phyloP scores from a whole-genome alignment of 2,329 filamentous ascomycete species.

The Aspergillus tubingensis region DNA sequence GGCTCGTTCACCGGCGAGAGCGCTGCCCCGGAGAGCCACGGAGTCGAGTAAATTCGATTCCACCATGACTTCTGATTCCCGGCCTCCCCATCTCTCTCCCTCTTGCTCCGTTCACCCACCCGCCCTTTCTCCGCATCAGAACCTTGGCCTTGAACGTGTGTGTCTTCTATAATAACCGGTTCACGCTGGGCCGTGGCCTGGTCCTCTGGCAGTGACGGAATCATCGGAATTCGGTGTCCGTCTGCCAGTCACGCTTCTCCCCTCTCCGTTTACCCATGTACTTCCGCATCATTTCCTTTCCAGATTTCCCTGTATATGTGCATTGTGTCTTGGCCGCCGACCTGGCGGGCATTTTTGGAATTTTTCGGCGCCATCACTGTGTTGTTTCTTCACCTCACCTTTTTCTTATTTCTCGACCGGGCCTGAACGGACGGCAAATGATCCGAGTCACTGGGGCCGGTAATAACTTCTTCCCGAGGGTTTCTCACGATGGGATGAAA shows the following conservation, averaged over 20 bases:
- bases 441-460: conserved; percentile 8
- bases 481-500: conserved; percentile 1
- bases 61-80: conserved; percentile 10
- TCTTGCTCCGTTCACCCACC: conserved; percentile 14
- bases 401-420: conserved; percentile 12
- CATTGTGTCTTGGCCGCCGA: conserved; percentile 34
- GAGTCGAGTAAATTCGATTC: conserved; percentile 37
- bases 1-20: conserved; percentile 46
- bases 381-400: conserved; percentile 14
- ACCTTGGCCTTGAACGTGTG: conserved; percentile 16
- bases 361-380: conserved; percentile 34
- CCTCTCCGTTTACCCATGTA: conserved; percentile 31
- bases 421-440: conserved; percentile 1
- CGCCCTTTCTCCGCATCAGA: conserved; percentile 17
- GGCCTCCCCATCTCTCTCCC: conserved; percentile 18
- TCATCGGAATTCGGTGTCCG: conserved; percentile 11
- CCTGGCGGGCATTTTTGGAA: conserved; percentile 32
- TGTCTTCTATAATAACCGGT: conserved; percentile 20
- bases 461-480: conserved; percentile 9
- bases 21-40: conserved; percentile 36
- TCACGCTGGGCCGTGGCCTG: conserved; percentile 28
- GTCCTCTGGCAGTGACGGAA: conserved; percentile 18
- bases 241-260: conserved; percentile 11
- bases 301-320: conserved; percentile 34
- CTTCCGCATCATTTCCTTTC: conserved; percentile 13